phyloP scores from a whole-genome alignment of 345 rosid species.

The Euphorbia lathyris region DNA sequence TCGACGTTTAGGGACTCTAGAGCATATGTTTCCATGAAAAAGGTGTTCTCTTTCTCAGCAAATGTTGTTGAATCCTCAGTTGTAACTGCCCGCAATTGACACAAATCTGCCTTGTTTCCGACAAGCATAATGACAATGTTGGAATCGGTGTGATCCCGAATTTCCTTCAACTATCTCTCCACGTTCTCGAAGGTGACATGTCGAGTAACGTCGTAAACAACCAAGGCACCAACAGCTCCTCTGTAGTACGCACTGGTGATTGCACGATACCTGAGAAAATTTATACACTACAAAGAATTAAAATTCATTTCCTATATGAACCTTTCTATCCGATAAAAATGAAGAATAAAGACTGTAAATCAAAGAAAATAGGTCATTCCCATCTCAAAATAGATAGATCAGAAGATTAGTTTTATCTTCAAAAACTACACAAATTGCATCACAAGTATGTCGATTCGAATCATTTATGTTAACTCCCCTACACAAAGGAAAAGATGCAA shows the following conservation, averaged over 20 bases:
- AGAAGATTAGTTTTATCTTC: too few relatives aligned
- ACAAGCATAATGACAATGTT: slow-evolving; percentile 31
- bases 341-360: neutral
- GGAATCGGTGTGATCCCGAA: slow-evolving; percentile 25
- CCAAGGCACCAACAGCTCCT: slow-evolving; percentile 30
- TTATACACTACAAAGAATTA: neutral
- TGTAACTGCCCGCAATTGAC: slow-evolving; percentile 23
- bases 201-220: slow-evolving; percentile 28
- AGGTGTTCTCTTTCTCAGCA: slow-evolving; percentile 27
- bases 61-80: slow-evolving; percentile 27
- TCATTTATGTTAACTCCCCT: too few relatives aligned
- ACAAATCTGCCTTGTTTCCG: slow-evolving; percentile 31
- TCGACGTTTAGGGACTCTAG: slow-evolving; percentile 29
- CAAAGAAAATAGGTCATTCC: neutral
- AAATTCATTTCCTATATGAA: neutral
- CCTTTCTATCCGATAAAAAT: neutral
- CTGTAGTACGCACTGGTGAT: slow-evolving; percentile 27
- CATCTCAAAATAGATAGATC: too few relatives aligned
- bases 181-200: slow-evolving; percentile 30
- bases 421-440: too few relatives aligned
- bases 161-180: slow-evolving; percentile 33
- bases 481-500: too few relatives aligned
- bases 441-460: too few relatives aligned
- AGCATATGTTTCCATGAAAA: slow-evolving; percentile 29
- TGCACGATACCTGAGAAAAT: slow-evolving; percentile 23